A percentile compares a stretch with the other conserved stretches of the same genome.
phyloP scores from a whole-genome alignment of 225 moss, liverwort and hornwort genomes.

The Pseudoscleropodium purum region DNA sequence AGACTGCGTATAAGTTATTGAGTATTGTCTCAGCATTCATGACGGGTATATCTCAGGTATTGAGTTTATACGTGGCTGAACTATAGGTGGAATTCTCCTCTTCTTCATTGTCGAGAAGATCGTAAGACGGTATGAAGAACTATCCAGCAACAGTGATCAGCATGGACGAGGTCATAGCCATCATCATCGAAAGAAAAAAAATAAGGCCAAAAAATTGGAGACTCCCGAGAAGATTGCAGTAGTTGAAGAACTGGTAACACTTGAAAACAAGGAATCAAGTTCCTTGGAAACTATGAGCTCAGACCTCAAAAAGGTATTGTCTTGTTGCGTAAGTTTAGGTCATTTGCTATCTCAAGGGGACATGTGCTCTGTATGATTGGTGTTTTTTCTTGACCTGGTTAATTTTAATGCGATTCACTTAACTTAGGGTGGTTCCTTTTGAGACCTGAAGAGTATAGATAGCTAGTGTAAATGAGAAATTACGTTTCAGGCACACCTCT shows the following conservation, averaged over 20 bases:
- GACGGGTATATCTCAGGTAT: background rate
- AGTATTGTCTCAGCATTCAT: background rate
- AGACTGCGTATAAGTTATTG: background rate
- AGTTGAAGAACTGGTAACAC: slow-evolving; percentile 9
- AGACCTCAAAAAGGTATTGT: slow-evolving; percentile 25
- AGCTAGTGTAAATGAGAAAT: background rate
- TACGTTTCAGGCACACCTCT: background rate
- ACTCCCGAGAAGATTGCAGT: slow-evolving; percentile 8
- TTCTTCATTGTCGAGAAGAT: slow-evolving; percentile 90
- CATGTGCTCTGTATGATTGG: background rate
- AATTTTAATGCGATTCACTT: background rate
- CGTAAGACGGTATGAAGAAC: slow-evolving; percentile 67
- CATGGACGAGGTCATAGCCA: slow-evolving; percentile 37
- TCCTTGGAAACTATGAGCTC: slow-evolving; percentile 20
- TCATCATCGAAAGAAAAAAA: slow-evolving; percentile 24
- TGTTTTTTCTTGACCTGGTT: background rate
- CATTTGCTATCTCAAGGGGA: background rate
- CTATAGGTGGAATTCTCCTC: slow-evolving; percentile 62
- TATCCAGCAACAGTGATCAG: slow-evolving; percentile 20
- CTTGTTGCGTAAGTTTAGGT: background rate
- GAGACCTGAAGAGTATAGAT: background rate
- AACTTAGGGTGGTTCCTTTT: background rate
- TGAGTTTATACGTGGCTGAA: background rate
- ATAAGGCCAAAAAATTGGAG: background rate
- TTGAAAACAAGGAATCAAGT: slow-evolving; percentile 12